These are phyloP conservation scores for Fusarium tanahbumbuense DNA, from an alignment of 2,329 filamentous ascomycete species.

Conservation along the genomic window DNA sequence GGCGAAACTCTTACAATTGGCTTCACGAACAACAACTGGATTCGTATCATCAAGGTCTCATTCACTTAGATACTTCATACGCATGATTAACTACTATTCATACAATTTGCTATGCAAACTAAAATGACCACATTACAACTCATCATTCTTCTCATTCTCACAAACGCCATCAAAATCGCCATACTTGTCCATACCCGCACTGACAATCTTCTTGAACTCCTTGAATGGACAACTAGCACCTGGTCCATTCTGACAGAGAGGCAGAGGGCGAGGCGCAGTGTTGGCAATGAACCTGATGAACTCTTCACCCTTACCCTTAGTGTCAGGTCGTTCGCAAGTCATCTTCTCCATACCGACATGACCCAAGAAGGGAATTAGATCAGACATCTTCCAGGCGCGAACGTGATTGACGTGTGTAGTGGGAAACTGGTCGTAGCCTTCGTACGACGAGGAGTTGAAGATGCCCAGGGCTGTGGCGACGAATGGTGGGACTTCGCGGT, in stretches of 20 bases:
- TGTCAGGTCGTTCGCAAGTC: constrained; percentile 24
- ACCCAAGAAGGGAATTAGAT: constrained; percentile 38
- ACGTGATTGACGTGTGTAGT: constrained; percentile 40
- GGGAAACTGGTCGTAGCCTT: constrained; percentile 40
- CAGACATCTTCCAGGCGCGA: constrained; percentile 43
- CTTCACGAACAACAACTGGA: constrained; percentile 55
- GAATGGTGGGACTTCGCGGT: constrained; percentile 41
- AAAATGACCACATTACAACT: constrained; percentile 12
- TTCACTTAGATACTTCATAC: neutral
- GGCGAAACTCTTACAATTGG: constrained; percentile 53
- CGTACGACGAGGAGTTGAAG: constrained; percentile 38
- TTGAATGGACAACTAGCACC: constrained; percentile 40
- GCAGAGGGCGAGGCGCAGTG: constrained; percentile 38
- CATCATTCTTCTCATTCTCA: constrained; percentile 32
- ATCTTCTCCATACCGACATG: constrained; percentile 46
- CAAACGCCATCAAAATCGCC: constrained; percentile 41
- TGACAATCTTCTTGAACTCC: constrained; percentile 37
- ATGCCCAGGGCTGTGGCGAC: constrained; percentile 41
- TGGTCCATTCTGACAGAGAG: constrained; percentile 34
- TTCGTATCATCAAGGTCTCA: constrained; percentile 50
- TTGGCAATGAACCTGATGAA: constrained; percentile 43
- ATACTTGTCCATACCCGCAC: constrained; percentile 35
- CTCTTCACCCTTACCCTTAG: constrained; percentile 22
- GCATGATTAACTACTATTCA: rapidly evolving
- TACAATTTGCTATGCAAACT: neutral